phyloP scores from a whole-genome alignment of 1,284 basidiomycete species.

The Fistulina hepatica region DNA sequence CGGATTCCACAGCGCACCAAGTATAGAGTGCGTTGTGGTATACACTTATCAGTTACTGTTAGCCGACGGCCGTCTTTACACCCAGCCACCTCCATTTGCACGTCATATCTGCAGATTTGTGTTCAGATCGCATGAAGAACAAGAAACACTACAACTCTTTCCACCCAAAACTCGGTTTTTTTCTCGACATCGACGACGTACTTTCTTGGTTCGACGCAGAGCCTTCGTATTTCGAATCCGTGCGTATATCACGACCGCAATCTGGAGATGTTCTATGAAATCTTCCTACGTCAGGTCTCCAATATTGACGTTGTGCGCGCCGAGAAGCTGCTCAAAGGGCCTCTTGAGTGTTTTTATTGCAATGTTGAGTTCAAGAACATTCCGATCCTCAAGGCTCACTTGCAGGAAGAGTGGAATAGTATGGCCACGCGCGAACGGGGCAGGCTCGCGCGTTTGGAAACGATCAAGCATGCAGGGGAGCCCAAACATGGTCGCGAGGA shows the following conservation, averaged over 20 bases:
- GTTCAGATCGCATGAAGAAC: constrained; percentile 65
- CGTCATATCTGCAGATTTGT: constrained; percentile 77
- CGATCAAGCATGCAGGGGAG: background rate
- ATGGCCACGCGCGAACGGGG: background rate
- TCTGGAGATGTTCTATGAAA: background rate
- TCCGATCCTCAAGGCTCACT: constrained; percentile 64
- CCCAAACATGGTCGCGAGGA: background rate
- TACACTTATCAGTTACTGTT: constrained; percentile 1
- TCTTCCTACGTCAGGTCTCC: constrained; percentile 33
- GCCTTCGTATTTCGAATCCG: constrained; percentile 39
- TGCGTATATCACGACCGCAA: constrained; percentile 25
- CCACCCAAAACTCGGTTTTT: constrained; percentile 80
- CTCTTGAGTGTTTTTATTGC: constrained; percentile 64
- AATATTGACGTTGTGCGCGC: constrained; percentile 40
- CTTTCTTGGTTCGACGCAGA: constrained; percentile 63
- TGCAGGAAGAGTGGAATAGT: constrained; percentile 51
- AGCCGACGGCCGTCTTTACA: constrained; percentile 2
- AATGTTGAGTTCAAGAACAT: constrained; percentile 55
- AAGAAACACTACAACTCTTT: constrained; percentile 97
- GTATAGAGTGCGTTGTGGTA: constrained; percentile 50
- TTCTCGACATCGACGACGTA: constrained; percentile 69
- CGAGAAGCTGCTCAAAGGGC: constrained; percentile 57
- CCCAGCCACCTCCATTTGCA: constrained; percentile 79
- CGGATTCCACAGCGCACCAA: constrained; percentile 83
- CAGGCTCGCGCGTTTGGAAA: background rate